Base-by-base conservation (phyloP, 2,329 filamentous ascomycete species). In the Fonsecaea pedrosoi region DNA sequence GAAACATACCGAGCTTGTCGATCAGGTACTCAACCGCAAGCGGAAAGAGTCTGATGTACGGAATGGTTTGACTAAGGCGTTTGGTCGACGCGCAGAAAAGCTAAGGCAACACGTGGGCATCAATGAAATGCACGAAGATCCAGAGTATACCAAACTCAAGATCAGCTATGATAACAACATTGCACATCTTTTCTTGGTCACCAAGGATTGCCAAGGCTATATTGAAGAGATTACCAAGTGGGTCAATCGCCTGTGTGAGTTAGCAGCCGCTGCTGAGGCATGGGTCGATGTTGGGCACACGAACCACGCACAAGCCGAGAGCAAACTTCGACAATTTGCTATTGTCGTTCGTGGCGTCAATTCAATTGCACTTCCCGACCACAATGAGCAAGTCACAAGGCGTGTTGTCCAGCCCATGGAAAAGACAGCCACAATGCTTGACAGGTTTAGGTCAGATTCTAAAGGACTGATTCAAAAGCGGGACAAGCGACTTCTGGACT, bases 141-240 rank as follows among this genome's bases (percentile, higher is more conserved):
- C 89, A 5, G 89, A 89, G 15, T 99, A 96, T 77, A 86, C 90
- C 65, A 89, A 90, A 70, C 82, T 95, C 34, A 89, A 94, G 67
- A 92, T 97, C 75, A 92, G 89, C 74, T 98, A 97, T 74, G 90
- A 92, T 37, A 92, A 96, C 69, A 94, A 97, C 77, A 97, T 93
- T 78, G 89, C 97, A 69, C 90, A 94, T 67, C 82, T 98, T 34
- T 94, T 98, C 75, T 91, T 99, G 45, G 92, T 97, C 50, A 88
- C 96, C 74, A 89, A 94, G 66, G 95, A 98, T 77, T 90, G 97
- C n/a, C 92, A 97, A 75, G 92, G 90, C 73, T 98, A 98, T 77
- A 89, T 92, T 4, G 87, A 90, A n/a, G 89, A 94, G 64, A 88
- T 92, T 3, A 87, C 90, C 8, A 86, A 86, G n/a, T 92, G 92